These are phyloP conservation scores for Trypanosoma mega DNA, from an alignment of 208 protist genomes.

Conservation along the genomic window DNA sequence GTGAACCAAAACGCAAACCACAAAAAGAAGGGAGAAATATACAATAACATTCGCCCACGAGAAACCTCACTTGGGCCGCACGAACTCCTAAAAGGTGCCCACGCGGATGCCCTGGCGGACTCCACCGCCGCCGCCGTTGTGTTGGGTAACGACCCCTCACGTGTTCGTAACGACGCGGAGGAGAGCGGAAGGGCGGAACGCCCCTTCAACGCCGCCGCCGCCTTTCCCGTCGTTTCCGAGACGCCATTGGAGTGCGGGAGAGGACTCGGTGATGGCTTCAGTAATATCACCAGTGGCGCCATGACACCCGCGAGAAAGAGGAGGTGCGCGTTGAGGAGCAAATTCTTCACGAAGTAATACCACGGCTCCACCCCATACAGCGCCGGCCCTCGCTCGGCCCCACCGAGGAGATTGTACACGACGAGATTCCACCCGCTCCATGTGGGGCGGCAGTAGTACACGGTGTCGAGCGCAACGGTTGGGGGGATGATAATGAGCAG, in stretches of 20 bases:
- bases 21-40: slow-evolving; percentile 79
- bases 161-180: background rate
- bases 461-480: slow-evolving; percentile 33
- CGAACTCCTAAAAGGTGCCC: background rate
- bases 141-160: no score
- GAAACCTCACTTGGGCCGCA: slow-evolving; percentile 14
- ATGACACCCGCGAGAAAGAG: slow-evolving; percentile 64
- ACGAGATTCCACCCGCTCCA: slow-evolving; percentile 61
- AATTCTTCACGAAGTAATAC: slow-evolving; percentile 92
- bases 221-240: background rate
- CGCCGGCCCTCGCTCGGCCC: slow-evolving; percentile 55
- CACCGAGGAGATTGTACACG: slow-evolving; percentile 60
- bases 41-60: slow-evolving; percentile 43
- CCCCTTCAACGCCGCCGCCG: background rate
- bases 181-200: slow-evolving; percentile 7
- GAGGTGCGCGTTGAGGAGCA: slow-evolving; percentile 94
- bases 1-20: slow-evolving; percentile 88
- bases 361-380: slow-evolving; percentile 94
- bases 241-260: no score
- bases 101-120: no score
- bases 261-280: background rate
- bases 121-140: background rate
- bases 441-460: slow-evolving; percentile 50
- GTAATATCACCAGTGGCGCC: slow-evolving; percentile 41
- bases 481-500: slow-evolving; percentile 20